These are phyloP conservation scores for Phytophthora pini DNA, from an alignment of 352 stramenopile genomes.

Conservation along the genomic window DNA sequence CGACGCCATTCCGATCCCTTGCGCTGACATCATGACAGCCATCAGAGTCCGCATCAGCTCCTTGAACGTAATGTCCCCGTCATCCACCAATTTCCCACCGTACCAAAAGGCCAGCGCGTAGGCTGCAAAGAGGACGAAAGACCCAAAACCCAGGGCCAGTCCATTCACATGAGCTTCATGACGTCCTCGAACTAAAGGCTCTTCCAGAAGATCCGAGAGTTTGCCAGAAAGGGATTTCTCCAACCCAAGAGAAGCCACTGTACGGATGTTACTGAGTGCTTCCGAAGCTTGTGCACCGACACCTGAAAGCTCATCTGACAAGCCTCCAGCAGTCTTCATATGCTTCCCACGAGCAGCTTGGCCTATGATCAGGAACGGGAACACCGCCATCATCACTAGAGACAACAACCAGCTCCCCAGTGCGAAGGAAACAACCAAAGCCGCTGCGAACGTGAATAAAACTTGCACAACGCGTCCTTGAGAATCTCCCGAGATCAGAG, in stretches of 20 bases:
- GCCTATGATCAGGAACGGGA: slow-evolving; percentile 65
- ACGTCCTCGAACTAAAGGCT: slow-evolving; percentile 28
- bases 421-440: slow-evolving; percentile 63
- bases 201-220: slow-evolving; percentile 32
- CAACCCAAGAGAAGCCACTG: slow-evolving; percentile 45
- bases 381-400: slow-evolving; percentile 62
- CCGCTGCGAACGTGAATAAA: slow-evolving; percentile 51
- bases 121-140: slow-evolving; percentile 30
- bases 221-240: slow-evolving; percentile 29
- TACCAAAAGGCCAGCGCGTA: slow-evolving; percentile 73
- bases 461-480: slow-evolving; percentile 51
- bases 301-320: slow-evolving; percentile 32
- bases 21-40: slow-evolving; percentile 53
- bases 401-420: slow-evolving; percentile 12
- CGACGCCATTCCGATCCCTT: slow-evolving; percentile 33
- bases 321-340: slow-evolving; percentile 31
- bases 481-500: slow-evolving; percentile 56
- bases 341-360: slow-evolving; percentile 38
- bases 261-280: slow-evolving; percentile 53
- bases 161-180: slow-evolving; percentile 45
- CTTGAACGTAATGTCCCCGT: slow-evolving; percentile 37
- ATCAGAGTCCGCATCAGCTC: slow-evolving; percentile 47
- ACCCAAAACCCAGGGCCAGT: slow-evolving; percentile 54
- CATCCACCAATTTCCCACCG: slow-evolving; percentile 48
- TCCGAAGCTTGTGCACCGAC: slow-evolving; percentile 52